Conservation (phyloP, 2,329 filamentous ascomycete species). For the Calycina herbarum region DNA sequence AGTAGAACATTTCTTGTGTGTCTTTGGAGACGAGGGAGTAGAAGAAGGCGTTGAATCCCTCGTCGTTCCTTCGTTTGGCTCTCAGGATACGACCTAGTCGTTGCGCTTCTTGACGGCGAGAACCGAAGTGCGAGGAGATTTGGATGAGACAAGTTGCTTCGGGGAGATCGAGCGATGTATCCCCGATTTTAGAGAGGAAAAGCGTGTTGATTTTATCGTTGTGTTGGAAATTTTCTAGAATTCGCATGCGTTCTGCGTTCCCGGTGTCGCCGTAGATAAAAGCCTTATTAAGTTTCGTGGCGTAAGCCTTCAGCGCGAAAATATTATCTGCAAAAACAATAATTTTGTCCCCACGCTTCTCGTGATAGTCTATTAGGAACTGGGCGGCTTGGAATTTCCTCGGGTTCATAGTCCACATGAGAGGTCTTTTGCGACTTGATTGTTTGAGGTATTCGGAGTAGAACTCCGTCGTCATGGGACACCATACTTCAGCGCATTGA, state of each 20-base stretch:
- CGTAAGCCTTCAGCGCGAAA: slow-evolving; percentile 85
- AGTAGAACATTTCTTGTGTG: slow-evolving; percentile 97
- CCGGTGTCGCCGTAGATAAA: slow-evolving; percentile 90
- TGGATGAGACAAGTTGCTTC: slow-evolving; percentile 97
- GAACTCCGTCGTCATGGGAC: slow-evolving; percentile 98
- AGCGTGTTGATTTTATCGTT: slow-evolving; percentile 88
- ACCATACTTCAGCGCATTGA: slow-evolving; percentile 98
- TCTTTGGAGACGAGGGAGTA: slow-evolving; percentile 97
- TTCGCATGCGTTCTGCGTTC: slow-evolving; percentile 80
- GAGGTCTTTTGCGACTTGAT: slow-evolving; percentile 63
- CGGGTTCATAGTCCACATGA: slow-evolving; percentile 96
- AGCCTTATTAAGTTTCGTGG: slow-evolving; percentile 78
- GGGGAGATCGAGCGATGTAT: slow-evolving; percentile 94
- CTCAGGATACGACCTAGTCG: slow-evolving; percentile 88
- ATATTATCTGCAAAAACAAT: slow-evolving; percentile 99
- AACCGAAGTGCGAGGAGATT: slow-evolving; percentile 96
- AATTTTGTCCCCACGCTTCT: slow-evolving; percentile 91
- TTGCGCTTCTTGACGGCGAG: slow-evolving; percentile 93
- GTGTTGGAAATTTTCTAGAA: slow-evolving; percentile 93
- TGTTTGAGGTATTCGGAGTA: slow-evolving; percentile 87
- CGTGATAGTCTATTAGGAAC: slow-evolving; percentile 97
- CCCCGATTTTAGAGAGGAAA: slow-evolving; percentile 95
- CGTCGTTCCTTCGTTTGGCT: slow-evolving; percentile 93
- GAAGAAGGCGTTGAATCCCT: slow-evolving; percentile 99
- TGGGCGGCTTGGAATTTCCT: slow-evolving; percentile 96